Evolutionary conservation across 306 rosid species (phyloP).

Genomic region (Sicyos baderoa): DNA sequence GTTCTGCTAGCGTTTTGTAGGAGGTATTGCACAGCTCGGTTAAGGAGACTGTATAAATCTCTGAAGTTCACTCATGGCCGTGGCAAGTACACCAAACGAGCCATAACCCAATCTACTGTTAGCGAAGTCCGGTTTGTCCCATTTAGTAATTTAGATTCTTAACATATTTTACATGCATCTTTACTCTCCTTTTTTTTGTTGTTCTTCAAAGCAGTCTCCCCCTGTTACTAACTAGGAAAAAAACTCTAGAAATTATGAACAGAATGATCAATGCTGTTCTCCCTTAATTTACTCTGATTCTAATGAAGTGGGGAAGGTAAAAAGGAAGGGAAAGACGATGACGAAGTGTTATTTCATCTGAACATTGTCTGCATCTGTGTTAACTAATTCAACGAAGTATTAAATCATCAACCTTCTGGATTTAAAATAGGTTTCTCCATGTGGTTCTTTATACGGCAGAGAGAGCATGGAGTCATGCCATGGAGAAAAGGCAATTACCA

Average conservation of each 20-base stretch:
- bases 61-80: slow-evolving; percentile 98
- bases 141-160: background rate
- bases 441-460: slow-evolving; percentile 76
- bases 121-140: slow-evolving; percentile 70
- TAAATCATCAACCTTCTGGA: slow-evolving; percentile 21
- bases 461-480: slow-evolving; percentile 99
- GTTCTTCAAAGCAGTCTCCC: background rate
- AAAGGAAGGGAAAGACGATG: background rate
- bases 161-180: background rate
- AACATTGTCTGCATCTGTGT: background rate
- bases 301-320: background rate
- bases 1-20: slow-evolving; percentile 23
- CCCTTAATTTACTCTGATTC: background rate
- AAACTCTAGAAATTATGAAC: background rate
- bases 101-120: slow-evolving; percentile 62
- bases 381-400: background rate
- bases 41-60: slow-evolving; percentile 88
- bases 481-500: slow-evolving; percentile 96
- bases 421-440: slow-evolving; percentile 80
- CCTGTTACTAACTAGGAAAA: background rate
- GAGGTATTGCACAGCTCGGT: slow-evolving; percentile 90
- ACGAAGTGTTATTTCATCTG: background rate
- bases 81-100: slow-evolving; percentile 60
- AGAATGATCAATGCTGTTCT: background rate
- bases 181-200: background rate